A percentile compares a stretch with the other conserved stretches of the same genome.
Evolutionary conservation across 768 basidiomycete genomes (phyloP).

Genomic region (Tephrocybe sp.): DNA sequence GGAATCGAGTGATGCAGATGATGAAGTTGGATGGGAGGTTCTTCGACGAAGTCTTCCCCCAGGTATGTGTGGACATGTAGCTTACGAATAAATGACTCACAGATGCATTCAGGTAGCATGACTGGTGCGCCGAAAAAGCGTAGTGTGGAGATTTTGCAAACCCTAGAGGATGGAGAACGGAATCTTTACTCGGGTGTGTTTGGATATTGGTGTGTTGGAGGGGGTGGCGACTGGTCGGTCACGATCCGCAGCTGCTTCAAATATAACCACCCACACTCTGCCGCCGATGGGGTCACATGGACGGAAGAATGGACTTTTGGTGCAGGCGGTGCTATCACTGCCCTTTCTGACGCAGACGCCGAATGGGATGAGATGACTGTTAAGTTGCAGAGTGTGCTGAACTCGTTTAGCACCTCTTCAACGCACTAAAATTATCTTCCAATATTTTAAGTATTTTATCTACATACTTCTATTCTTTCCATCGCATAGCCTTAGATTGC

Average conservation of each 20-base stretch:
- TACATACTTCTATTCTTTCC: too few species aligned
- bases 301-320: slow-evolving; percentile 76
- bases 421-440: not conserved
- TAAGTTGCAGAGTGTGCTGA: slow-evolving; percentile 81
- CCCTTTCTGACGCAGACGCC: slow-evolving; percentile 76
- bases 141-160: slow-evolving; percentile 85
- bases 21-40: slow-evolving; percentile 74
- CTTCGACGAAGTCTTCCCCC: slow-evolving; percentile 82
- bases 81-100: not conserved
- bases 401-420: slow-evolving; percentile 49
- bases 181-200: slow-evolving; percentile 90
- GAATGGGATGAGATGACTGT: slow-evolving; percentile 95
- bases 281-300: not conserved
- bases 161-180: slow-evolving; percentile 70
- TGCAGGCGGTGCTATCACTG: slow-evolving; percentile 96
- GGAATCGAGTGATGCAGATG: slow-evolving; percentile 34
- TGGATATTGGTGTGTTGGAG: slow-evolving; percentile 90
- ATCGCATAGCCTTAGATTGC: too few species aligned
- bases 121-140: slow-evolving; percentile 97
- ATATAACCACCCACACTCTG: slow-evolving; percentile 36
- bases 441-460: too few species aligned
- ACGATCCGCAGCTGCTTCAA: slow-evolving; percentile 93
- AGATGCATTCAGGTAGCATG: slow-evolving; percentile 73
- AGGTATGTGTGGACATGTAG: slow-evolving; percentile 44
- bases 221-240: slow-evolving; percentile 90